Conservation (phyloP, 257 asterid genomes). For the Solanum ossicruentum region DNA sequence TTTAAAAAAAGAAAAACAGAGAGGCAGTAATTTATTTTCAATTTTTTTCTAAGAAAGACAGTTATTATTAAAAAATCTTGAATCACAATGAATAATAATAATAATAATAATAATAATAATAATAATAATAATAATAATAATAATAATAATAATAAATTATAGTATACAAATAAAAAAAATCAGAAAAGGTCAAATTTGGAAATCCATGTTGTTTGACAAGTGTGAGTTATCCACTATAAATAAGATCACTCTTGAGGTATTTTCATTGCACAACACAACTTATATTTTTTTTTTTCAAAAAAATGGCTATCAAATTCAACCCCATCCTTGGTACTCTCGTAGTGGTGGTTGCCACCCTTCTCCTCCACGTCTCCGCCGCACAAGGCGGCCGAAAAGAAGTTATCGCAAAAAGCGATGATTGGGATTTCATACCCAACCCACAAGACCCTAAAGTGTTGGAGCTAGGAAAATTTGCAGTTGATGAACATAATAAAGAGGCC, state of each 20-base stretch:
- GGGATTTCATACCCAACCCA: no score
- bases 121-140: no score
- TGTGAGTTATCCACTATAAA: neutral
- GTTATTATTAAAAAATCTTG: no score
- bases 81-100: no score
- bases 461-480: slow-evolving; percentile 22
- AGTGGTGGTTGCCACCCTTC: neutral
- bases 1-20: no score
- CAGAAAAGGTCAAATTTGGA: neutral
- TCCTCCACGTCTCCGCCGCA: neutral
- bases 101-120: no score
- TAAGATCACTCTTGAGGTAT: neutral
- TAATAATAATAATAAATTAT: no score
- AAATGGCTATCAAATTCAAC: slow-evolving; percentile 2
- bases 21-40: no score
- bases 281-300: neutral
- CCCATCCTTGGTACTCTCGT: neutral
- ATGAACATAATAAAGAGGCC: slow-evolving; percentile 16
- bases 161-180: no score
- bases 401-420: no score
- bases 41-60: no score
- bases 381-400: neutral
- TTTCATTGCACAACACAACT: neutral
- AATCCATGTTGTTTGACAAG: neutral
- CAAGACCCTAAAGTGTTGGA: no score